Percentiles rank a stretch among this genome's conserved stretches.
These are phyloP conservation scores for Austropuccinia psidii DNA, from an alignment of 1,284 basidiomycete genomes.

Conservation along the genomic window DNA sequence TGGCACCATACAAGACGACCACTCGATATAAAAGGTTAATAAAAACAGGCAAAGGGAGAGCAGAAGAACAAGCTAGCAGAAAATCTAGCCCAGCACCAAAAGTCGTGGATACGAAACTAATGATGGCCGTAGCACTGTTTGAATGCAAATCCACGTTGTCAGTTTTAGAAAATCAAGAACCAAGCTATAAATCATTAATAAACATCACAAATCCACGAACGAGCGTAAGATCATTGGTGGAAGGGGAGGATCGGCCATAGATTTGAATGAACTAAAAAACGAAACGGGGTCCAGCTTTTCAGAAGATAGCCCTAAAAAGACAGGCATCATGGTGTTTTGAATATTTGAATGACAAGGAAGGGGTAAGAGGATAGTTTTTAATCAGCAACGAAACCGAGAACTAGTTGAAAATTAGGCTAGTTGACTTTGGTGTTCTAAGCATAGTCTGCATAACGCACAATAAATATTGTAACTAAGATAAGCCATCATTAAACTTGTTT, in stretches of 20 bases:
- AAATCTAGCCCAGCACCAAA: slow-evolving; percentile 37
- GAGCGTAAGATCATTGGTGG: slow-evolving; percentile 30
- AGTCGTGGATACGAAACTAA: slow-evolving; percentile 34
- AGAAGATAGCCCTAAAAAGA: slow-evolving; percentile 18
- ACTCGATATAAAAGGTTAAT: slow-evolving; percentile 74
- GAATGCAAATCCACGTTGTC: neutral
- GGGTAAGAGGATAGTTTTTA: neutral
- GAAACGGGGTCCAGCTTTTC: slow-evolving; percentile 35
- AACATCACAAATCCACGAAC: slow-evolving; percentile 4
- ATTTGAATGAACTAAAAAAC: slow-evolving; percentile 34
- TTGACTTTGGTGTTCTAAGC: neutral
- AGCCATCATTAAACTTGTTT: slow-evolving; percentile 74
- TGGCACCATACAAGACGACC: slow-evolving; percentile 72
- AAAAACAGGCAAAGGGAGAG: slow-evolving; percentile 72
- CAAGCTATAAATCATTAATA: neutral
- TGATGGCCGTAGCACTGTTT: slow-evolving; percentile 18
- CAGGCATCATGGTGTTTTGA: neutral
- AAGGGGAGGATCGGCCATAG: slow-evolving; percentile 17
- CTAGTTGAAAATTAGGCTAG: neutral
- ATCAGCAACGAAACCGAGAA: neutral
- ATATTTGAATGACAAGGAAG: neutral
- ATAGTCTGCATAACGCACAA: slow-evolving; percentile 39
- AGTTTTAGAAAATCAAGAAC: neutral
- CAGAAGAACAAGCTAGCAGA: slow-evolving; percentile 45
- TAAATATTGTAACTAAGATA: slow-evolving; percentile 79